Evolutionary conservation across 345 rosid genomes (phyloP).

Genomic region (Corchorus olitorius): DNA sequence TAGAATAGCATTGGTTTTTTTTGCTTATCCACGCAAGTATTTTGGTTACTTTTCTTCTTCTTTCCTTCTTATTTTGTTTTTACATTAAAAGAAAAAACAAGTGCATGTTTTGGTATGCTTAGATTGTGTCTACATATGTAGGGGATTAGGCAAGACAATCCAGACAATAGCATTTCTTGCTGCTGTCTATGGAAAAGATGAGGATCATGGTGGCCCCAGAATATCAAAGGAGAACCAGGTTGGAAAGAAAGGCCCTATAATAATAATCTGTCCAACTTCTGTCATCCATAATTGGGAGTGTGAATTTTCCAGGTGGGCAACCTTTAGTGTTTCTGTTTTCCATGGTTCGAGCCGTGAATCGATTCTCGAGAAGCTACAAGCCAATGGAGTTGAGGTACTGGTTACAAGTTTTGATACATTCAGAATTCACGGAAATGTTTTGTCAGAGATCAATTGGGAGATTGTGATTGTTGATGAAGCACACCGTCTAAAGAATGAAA

Average conservation of each 20-base stretch:
- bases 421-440: slow-evolving; percentile 70
- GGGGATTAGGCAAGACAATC: slow-evolving; percentile 98
- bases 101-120: neutral
- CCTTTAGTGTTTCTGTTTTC: slow-evolving; percentile 66
- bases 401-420: slow-evolving; percentile 85
- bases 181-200: slow-evolving; percentile 78
- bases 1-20: neutral
- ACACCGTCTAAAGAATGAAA: slow-evolving; percentile 88
- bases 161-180: slow-evolving; percentile 94
- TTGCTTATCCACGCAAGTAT: neutral
- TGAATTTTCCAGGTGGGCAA: slow-evolving; percentile 88
- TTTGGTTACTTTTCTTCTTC: neutral
- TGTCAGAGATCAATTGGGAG: slow-evolving; percentile 79
- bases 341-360: slow-evolving; percentile 81
- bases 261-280: slow-evolving; percentile 86
- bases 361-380: slow-evolving; percentile 71
- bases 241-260: slow-evolving; percentile 51
- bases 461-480: slow-evolving; percentile 92
- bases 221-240: slow-evolving; percentile 29
- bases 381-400: slow-evolving; percentile 65
- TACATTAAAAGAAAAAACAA: neutral
- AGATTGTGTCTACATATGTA: slow-evolving; percentile 16
- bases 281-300: slow-evolving; percentile 91
- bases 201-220: slow-evolving; percentile 42
- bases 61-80: neutral